These are phyloP conservation scores for Hygrophoropsis aurantiaca DNA, from an alignment of 768 basidiomycete genomes.

Conservation along the genomic window DNA sequence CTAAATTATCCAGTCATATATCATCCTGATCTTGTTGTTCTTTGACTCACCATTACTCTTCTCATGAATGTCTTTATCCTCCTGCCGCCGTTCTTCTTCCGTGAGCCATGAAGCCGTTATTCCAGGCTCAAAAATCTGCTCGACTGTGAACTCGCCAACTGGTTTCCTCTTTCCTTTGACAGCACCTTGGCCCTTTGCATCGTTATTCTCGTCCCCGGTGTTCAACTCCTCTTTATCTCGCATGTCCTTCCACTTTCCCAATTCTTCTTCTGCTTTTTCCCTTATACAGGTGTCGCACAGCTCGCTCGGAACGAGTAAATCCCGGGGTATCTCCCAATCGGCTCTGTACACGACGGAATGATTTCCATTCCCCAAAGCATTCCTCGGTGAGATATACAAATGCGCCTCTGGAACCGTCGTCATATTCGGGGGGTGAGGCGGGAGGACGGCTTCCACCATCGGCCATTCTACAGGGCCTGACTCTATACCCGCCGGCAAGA, in stretches of 20 bases:
- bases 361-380: slow-evolving; percentile 42
- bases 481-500: slow-evolving; percentile 12
- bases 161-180: no score
- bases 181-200: no score
- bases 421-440: slow-evolving; percentile 20
- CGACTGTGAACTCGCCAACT: no score
- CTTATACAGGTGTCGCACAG: slow-evolving; percentile 41
- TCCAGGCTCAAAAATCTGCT: no score
- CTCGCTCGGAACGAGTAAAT: slow-evolving; percentile 30
- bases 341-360: slow-evolving; percentile 54
- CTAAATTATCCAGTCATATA: not conserved
- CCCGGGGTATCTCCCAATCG: slow-evolving; percentile 52
- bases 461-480: slow-evolving; percentile 23
- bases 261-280: slow-evolving; percentile 25
- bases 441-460: slow-evolving; percentile 28
- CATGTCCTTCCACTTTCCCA: slow-evolving; percentile 18
- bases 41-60: not conserved
- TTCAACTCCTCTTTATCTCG: slow-evolving; percentile 16
- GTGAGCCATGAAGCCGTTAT: no score
- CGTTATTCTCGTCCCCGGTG: no score
- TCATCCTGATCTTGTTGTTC: not conserved
- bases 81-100: no score
- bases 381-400: slow-evolving; percentile 43
- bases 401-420: slow-evolving; percentile 40
- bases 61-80: no score